Percentiles rank a stretch among this genome's conserved stretches.
These are phyloP conservation scores for Erythrobasidium hasegawianum DNA, from an alignment of 1,284 basidiomycete species.

Conservation along the genomic window DNA sequence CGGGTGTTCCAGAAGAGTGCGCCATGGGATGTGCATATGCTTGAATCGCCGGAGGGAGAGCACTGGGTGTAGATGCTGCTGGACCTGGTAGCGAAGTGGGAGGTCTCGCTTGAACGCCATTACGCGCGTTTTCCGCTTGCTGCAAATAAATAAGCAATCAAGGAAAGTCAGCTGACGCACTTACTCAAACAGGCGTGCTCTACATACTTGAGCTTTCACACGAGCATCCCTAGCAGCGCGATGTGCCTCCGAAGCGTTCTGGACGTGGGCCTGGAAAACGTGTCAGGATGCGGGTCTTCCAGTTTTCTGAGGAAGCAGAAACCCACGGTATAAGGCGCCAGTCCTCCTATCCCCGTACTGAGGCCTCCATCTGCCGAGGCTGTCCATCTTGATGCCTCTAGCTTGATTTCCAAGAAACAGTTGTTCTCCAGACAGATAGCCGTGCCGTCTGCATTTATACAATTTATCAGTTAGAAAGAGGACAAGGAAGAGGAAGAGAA, in stretches of 20 bases:
- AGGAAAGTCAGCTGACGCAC: too few species aligned
- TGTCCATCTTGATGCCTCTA: neutral
- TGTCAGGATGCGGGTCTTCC: too few species aligned
- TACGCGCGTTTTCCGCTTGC: too few species aligned
- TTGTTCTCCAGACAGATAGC: neutral
- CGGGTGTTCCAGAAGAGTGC: too few species aligned
- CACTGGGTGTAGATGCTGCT: too few species aligned
- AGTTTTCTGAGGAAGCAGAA: too few species aligned
- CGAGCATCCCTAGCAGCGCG: neutral
- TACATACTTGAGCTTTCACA: neutral
- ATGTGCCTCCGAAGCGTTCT: neutral
- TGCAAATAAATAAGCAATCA: too few species aligned
- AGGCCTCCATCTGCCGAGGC: neutral
- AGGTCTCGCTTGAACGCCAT: too few species aligned
- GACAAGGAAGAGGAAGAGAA: neutral
- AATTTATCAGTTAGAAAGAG: neutral
- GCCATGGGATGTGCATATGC: too few species aligned
- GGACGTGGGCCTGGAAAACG: neutral
- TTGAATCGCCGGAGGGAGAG: too few species aligned
- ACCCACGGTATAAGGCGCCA: neutral
- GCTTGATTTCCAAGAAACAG: slow-evolving; percentile 2
- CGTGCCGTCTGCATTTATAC: neutral
- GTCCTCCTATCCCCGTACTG: neutral
- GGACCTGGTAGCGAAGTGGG: too few species aligned
- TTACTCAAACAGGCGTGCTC: too few species aligned